Evolutionary conservation across 306 rosid genomes (phyloP).

Genomic region (Dryas alaskensis): DNA sequence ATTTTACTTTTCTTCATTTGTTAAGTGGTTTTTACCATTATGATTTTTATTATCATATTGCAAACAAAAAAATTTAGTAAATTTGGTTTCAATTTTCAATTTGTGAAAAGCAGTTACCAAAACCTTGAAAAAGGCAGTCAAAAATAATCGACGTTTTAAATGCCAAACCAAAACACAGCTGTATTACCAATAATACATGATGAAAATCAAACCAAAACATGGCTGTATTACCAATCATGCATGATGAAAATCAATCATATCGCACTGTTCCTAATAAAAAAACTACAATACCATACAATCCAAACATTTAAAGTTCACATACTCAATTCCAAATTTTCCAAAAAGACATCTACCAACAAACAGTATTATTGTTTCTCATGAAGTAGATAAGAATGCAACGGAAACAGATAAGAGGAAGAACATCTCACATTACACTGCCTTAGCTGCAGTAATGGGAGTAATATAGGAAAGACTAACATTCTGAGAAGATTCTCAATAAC

Average conservation of each 20-base stretch:
- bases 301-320: neutral
- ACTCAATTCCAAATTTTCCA: neutral
- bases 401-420: conserved; percentile 3
- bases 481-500: conserved; percentile 64
- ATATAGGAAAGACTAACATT: conserved; percentile 55
- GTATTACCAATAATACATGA: neutral
- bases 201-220: conserved; percentile 4
- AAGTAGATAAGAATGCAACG: neutral
- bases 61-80: neutral
- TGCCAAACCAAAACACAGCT: neutral
- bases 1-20: neutral
- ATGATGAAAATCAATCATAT: conserved; percentile 3
- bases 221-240: neutral
- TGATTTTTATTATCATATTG: neutral
- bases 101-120: neutral
- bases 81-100: neutral
- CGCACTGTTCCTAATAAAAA: neutral
- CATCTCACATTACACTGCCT: conserved; percentile 56
- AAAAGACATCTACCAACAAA: conserved; percentile 11
- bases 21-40: neutral
- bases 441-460: conserved; percentile 48
- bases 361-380: conserved; percentile 13
- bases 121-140: neutral
- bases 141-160: neutral
- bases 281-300: neutral